Evolutionary conservation across 148 eudicot genomes (phyloP), one percentile per base, ranked within the genome.

Genomic region (Camellia japonica): DNA sequence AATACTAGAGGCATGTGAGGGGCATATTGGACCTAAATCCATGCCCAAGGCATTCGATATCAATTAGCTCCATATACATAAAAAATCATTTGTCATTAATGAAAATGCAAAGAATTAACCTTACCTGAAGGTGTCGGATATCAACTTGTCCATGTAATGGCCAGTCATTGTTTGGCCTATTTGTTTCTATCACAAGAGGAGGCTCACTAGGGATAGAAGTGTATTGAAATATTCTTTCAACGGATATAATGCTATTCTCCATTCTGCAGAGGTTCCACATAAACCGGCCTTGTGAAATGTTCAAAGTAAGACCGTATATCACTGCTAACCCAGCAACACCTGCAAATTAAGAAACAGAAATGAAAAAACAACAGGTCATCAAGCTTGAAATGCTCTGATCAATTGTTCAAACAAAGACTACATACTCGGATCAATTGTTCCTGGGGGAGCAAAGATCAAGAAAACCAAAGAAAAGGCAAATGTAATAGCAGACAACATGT

Each of bases 191-290:
- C 23, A 91, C 81, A 55, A 87, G 89, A 16, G 94, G 92, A 56
- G 94, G 87, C 55, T 91, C 94, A 49, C 87, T 91, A 10, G 86
- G 60, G 42, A 91, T 84, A 68, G 78, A 38, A 11, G 85, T 46
- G 78, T 91, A 91, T 73, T 91, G 94, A 74, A 91, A 84, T 78
- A 91, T 89, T 54, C 94, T 86, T 82, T 91, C 94, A 46, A 91
- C 90, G 38, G 94, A 91, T 62, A 91, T 91, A 59, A 91, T 89
- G 75, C 77, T 86, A 68, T 89, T 91, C 78, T 91, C 94, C 85
- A 89, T 70, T 23, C 54, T 63, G 80, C 89, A 87, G 23, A 89
- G 58, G 73, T 23, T 79, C 89, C 86, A 83, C 61, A 91, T 87
- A 52, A 86, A 49, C 77, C 72, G 69, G 0, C 77, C 68, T 86